Base-by-base conservation (phyloP, 2,329 filamentous ascomycete species). In the Trichoderma polysporum region DNA sequence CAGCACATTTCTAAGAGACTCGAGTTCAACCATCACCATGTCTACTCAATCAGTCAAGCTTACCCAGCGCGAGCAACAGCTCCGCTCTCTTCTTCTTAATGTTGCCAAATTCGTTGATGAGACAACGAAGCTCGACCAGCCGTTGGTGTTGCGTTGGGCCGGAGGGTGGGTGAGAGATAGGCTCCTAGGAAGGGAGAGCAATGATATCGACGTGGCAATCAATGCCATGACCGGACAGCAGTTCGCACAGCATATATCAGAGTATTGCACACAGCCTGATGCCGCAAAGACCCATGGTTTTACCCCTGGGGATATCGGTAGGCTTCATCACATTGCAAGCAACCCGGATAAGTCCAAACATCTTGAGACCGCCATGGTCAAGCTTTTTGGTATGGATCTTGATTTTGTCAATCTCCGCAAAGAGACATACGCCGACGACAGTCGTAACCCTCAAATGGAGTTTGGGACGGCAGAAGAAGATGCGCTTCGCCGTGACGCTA, bases 301-400 rank as follows among this genome's bases (percentile, higher is more conserved):
- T 57, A 76, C 77, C 33, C 75, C 79, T 19, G 84, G 85, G 61
- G 89, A 90, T 66, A 83, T 95, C 62, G 90, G 91, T 5, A 90
- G 87, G 69, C 83, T 97, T 35, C 91, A 97, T 83, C 96, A 93
- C 77, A 94, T 97, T 71, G 90, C 91, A 61, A 90, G 90, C 66
- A 98, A 98, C 76, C 94, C 94, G 0, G 93, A 97, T 74, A 97
- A 97, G 80, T 97, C 93, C 22, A 98, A 98, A 80, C 92, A 98
- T 76, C 86, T 98, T 15, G 94, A 97, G 79, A 98, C 94, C 0
- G 91, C 93, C 57, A 97, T 93, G 10, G 93, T 91, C 27, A 91
- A 85, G 70, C 88, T 98, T 67, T 89, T 97, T 74, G 93, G 91
- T 0, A 84, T 96, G 57, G 94, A 98, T 74, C 86, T 97, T 56